Evolutionary conservation across 1,284 basidiomycete genomes (phyloP), one percentile per base, ranked within the genome.

Genomic region (Inonotus hispidus): DNA sequence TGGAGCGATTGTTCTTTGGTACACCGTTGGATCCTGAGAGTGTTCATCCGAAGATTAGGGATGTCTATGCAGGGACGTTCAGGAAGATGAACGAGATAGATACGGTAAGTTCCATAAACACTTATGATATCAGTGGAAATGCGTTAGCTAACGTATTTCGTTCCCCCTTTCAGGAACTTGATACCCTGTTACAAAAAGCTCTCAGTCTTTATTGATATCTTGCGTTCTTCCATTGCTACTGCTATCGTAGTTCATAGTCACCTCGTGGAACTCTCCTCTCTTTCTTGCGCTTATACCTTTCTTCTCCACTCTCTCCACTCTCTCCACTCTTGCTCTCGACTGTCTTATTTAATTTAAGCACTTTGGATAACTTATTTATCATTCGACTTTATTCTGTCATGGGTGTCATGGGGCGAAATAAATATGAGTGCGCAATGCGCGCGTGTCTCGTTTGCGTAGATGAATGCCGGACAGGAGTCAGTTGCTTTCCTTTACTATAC

Each of bases 11-110:
- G 69, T 69, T 93, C 58, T 92, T 93, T 70, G 91, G 92, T 13
- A 72, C 77, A 47, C 77, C 77, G n/a, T 60, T 90, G 45, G 79
- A 90, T 62, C 65, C 84, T 64, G 80, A 84, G 27, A 72, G 76
- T 46, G 71, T 95, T 55, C 90, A 93, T 68, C 89, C 90, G 0
- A 77, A 82, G 19, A 80, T 92, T 38, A 78, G 82, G 68, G 84
- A 88, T 53, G 81, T 91, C 57, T 93, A 88, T 71, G 82, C 81
- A 10, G 79, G 80, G 59, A 77, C 85, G 13, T 86, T 90, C 70
- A 86, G 83, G 69, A 84, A 89, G 66, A 71, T 95, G 65, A 88
- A 92, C 64, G 89, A 90, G 52, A 81, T 93, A 75, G 90, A 92
- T 70, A 82, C 84, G 79, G 89, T 87, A 67, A 49, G 81, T 73